Conservation (phyloP, 768 basidiomycete species). For the Dioszegia hungarica region DNA sequence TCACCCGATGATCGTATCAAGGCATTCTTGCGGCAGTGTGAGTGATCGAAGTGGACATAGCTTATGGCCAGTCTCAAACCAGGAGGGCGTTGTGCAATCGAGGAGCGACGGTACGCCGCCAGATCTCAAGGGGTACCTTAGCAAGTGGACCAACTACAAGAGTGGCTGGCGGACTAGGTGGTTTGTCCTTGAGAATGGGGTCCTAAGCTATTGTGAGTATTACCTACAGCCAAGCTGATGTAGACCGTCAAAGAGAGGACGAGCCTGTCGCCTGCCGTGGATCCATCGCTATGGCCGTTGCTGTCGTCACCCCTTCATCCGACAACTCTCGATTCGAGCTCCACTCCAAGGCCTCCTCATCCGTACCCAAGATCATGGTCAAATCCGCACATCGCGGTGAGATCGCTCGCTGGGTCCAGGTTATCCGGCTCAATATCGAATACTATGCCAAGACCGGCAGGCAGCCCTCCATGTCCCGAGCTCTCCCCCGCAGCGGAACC, state of each 20-base stretch:
- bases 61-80: constrained; percentile 63
- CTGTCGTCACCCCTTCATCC: constrained; percentile 55
- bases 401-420: constrained; percentile 78
- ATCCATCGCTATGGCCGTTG: constrained; percentile 79
- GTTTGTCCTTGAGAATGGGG: constrained; percentile 83
- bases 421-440: constrained; percentile 68
- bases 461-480: background rate
- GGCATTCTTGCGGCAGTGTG: constrained; percentile 78
- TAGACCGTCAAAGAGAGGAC: constrained; percentile 83
- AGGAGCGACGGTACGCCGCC: constrained; percentile 39
- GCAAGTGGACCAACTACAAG: constrained; percentile 90
- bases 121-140: constrained; percentile 48
- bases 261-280: constrained; percentile 79
- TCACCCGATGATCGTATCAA: constrained; percentile 71
- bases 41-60: constrained; percentile 39
- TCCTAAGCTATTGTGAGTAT: constrained; percentile 56
- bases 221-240: constrained; percentile 49
- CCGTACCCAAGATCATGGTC: constrained; percentile 47
- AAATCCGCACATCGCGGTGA: constrained; percentile 74
- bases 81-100: constrained; percentile 61
- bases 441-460: constrained; percentile 54
- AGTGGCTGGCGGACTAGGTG: constrained; percentile 83
- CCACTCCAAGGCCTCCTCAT: constrained; percentile 51
- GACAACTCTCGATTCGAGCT: constrained; percentile 73
- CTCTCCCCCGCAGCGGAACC: constrained; percentile 12